Conservation (phyloP, 1,139 yeast species). For the Diutina siamensis region DNA sequence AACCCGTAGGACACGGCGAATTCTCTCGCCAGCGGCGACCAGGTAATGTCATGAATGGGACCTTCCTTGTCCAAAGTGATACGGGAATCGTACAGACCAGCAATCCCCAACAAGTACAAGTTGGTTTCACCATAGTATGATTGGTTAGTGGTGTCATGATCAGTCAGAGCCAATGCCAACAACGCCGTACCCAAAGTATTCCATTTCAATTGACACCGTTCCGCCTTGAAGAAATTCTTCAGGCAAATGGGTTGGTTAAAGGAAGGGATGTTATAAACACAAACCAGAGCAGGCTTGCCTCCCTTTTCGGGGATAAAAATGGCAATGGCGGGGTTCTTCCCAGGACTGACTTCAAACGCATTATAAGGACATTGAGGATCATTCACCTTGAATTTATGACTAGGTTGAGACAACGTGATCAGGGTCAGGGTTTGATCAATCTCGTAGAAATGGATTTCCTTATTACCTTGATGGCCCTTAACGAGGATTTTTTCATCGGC, state of each 20-base stretch:
- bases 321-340: constrained; percentile 85
- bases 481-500: constrained; percentile 66
- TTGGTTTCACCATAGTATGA: constrained; percentile 96
- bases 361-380: constrained; percentile 44
- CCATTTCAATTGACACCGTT: constrained; percentile 87
- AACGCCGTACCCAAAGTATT: constrained; percentile 82
- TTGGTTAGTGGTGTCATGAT: constrained; percentile 88
- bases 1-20: constrained; percentile 95
- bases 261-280: constrained; percentile 68
- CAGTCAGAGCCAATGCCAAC: constrained; percentile 88
- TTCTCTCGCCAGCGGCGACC: constrained; percentile 96
- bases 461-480: constrained; percentile 36
- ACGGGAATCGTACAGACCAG: constrained; percentile 75
- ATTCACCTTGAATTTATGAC: constrained; percentile 51
- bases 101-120: constrained; percentile 78
- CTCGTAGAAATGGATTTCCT: constrained; percentile 64
- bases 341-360: constrained; percentile 64
- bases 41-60: constrained; percentile 92
- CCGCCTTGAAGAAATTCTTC: constrained; percentile 92
- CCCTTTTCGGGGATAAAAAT: constrained; percentile 77
- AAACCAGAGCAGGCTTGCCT: constrained; percentile 81
- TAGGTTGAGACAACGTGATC: constrained; percentile 32
- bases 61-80: constrained; percentile 86
- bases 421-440: constrained; percentile 22
- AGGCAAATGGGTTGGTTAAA: constrained; percentile 74